Conservation (phyloP, 2,329 filamentous ascomycete species). For the Xylaria sp. region DNA sequence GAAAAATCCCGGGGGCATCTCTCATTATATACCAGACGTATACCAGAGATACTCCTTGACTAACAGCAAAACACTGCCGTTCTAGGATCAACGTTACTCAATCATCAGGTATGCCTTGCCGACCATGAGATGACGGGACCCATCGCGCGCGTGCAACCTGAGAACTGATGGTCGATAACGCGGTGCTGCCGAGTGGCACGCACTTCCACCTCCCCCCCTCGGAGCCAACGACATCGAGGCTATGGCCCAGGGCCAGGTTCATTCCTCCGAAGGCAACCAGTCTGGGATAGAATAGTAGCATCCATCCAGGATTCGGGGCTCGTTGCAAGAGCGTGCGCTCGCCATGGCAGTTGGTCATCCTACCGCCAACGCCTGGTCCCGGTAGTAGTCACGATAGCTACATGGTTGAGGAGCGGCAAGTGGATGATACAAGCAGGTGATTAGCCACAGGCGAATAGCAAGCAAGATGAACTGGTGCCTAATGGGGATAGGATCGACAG, state of each 20-base stretch:
- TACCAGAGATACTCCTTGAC: not conserved
- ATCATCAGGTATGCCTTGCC: slow-evolving; percentile 30
- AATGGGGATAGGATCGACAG: slow-evolving; percentile 39
- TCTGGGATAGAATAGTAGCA: slow-evolving; percentile 29
- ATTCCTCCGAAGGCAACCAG: slow-evolving; percentile 17
- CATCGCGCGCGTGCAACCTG: slow-evolving; percentile 43
- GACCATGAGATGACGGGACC: slow-evolving; percentile 42
- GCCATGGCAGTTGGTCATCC: slow-evolving; percentile 31
- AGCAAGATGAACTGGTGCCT: slow-evolving; percentile 22
- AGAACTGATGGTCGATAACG: slow-evolving; percentile 27
- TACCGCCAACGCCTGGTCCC: slow-evolving; percentile 25
- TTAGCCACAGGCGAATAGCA: slow-evolving; percentile 31
- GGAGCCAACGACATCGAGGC: slow-evolving; percentile 22
- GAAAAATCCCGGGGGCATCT: slow-evolving; percentile 11
- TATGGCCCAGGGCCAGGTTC: slow-evolving; percentile 12
- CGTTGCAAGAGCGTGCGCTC: slow-evolving; percentile 30
- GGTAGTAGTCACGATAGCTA: slow-evolving; percentile 35
- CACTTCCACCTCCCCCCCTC: slow-evolving; percentile 5
- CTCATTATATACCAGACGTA: slow-evolving; percentile 29
- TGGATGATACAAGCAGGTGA: slow-evolving; percentile 45
- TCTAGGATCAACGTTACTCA: slow-evolving; percentile 46
- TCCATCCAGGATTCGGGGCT: slow-evolving; percentile 26
- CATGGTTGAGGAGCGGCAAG: slow-evolving; percentile 29
- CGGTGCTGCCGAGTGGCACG: slow-evolving; percentile 22
- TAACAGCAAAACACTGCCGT: slow-evolving; percentile 22